Evolutionary conservation across 2,329 filamentous ascomycete species (phyloP).

Genomic region (Amesomyces nigricolor): DNA sequence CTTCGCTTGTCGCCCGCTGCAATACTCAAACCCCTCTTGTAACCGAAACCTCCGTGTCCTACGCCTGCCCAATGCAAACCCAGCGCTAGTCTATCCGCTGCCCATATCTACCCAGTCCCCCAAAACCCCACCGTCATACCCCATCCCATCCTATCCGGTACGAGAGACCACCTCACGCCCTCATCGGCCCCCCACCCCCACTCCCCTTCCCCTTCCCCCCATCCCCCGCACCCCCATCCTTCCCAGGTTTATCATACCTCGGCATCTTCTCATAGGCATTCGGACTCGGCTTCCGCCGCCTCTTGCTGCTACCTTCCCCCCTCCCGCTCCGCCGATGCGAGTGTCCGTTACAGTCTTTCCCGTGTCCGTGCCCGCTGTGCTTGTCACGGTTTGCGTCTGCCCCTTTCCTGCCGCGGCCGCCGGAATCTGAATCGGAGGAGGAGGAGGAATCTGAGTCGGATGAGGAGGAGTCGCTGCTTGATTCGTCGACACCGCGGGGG

Average conservation of each 20-base stretch:
- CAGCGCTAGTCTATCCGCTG: not conserved
- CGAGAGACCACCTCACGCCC: not conserved
- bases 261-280: conserved; percentile 80
- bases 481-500: conserved; percentile 74
- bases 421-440: conserved; percentile 48
- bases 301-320: conserved; percentile 40
- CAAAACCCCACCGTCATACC: not conserved
- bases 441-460: conserved; percentile 41
- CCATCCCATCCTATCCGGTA: not conserved
- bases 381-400: conserved; percentile 23
- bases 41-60: too few relatives aligned
- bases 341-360: conserved; percentile 32
- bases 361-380: conserved; percentile 30
- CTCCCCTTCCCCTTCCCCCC: conserved; percentile 2
- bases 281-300: conserved; percentile 56
- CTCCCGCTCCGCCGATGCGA: conserved; percentile 25
- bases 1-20: too few relatives aligned
- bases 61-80: too few relatives aligned
- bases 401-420: conserved; percentile 27
- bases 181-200: not conserved
- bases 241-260: conserved; percentile 39
- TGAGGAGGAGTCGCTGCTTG: conserved; percentile 61
- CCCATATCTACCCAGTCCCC: not conserved
- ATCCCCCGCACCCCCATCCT: conserved; percentile 16
- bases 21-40: too few relatives aligned